Percentiles rank a stretch among this genome's conserved stretches.
Evolutionary conservation across 345 rosid genomes (phyloP).

Genomic region (Populus simonii): DNA sequence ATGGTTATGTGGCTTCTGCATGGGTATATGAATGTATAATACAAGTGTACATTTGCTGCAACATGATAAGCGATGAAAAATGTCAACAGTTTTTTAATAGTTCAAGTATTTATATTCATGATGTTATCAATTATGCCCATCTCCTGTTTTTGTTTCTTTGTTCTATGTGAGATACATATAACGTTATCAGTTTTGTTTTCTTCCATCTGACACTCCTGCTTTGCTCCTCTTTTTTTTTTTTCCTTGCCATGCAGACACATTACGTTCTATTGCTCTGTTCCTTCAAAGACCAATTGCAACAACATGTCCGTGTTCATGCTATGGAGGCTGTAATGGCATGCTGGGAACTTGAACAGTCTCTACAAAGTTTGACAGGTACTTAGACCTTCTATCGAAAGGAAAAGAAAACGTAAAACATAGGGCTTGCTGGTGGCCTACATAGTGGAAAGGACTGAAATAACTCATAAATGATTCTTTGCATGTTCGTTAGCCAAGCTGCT

Average conservation of each 20-base stretch:
- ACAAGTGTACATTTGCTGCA: background rate
- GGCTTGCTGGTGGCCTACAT: background rate
- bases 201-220: slow-evolving; percentile 8
- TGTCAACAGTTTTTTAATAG: background rate
- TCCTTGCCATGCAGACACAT: slow-evolving; percentile 55
- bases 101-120: background rate
- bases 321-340: slow-evolving; percentile 91
- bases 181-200: background rate
- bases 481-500: background rate
- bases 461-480: background rate
- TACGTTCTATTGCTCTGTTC: slow-evolving; percentile 68
- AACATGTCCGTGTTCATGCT: slow-evolving; percentile 84
- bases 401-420: background rate
- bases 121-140: background rate
- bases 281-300: slow-evolving; percentile 80
- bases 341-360: slow-evolving; percentile 76
- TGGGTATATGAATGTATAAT: background rate
- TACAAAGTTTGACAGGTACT: slow-evolving; percentile 68
- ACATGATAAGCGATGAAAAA: background rate
- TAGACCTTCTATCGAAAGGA: background rate
- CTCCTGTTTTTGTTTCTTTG: background rate
- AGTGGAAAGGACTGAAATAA: background rate
- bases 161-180: slow-evolving; percentile 1
- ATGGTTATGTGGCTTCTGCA: background rate
- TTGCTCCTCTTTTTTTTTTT: background rate